Evolutionary conservation across 768 basidiomycete species (phyloP).

Genomic region (Lyophyllum shimeji): DNA sequence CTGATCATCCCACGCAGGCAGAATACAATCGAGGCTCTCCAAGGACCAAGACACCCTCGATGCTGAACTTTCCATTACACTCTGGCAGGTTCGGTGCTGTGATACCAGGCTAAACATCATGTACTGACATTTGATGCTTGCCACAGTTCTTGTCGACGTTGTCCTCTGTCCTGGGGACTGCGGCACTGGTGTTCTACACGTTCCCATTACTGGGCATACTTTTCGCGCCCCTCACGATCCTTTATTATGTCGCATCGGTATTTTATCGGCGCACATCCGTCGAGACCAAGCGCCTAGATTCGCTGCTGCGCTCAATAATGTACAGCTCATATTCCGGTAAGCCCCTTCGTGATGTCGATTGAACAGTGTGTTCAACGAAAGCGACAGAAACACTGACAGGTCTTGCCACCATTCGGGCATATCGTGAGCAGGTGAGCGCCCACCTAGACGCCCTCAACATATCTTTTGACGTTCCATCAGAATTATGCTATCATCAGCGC

Average conservation of each 20-base stretch:
- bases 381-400: constrained; percentile 59
- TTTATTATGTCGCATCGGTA: constrained; percentile 53
- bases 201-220: constrained; percentile 68
- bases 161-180: constrained; percentile 49
- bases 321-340: constrained; percentile 59
- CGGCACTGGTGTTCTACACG: constrained; percentile 62
- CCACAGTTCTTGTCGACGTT: constrained; percentile 40
- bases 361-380: not conserved
- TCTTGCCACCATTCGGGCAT: constrained; percentile 61
- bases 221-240: constrained; percentile 49
- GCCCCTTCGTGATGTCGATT: not conserved
- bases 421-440: constrained; percentile 46
- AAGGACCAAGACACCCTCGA: constrained; percentile 66
- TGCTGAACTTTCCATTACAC: constrained; percentile 42
- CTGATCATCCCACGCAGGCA: constrained; percentile 34
- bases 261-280: constrained; percentile 65
- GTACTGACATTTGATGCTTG: not conserved
- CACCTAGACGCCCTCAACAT: not conserved
- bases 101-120: too few relatives aligned
- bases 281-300: constrained; percentile 65
- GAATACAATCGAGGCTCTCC: constrained; percentile 56
- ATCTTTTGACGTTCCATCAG: constrained; percentile 22
- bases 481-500: constrained; percentile 48
- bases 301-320: constrained; percentile 55
- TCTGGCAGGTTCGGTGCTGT: constrained; percentile 40